Base-by-base conservation (phyloP, 1,284 basidiomycete genomes). In the Earliella scabrosa region DNA sequence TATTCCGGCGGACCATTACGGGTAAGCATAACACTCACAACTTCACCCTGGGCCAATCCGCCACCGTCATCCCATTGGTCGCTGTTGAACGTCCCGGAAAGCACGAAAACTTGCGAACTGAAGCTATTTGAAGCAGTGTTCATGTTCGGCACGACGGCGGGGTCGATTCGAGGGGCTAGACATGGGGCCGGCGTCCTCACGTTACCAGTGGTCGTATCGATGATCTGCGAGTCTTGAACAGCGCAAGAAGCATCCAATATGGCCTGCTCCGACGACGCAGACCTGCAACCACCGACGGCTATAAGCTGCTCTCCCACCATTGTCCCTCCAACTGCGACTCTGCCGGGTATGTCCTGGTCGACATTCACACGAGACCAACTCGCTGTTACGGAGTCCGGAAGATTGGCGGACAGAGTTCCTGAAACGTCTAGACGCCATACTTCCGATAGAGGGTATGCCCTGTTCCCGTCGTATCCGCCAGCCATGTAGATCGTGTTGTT, bases 401-500 rank as follows among this genome's bases (percentile, higher is more conserved):
- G 68, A 68, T 92, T 92, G 23, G 88, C 81, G 4, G 89, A 85
- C 21, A 92, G 73, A 0, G 84, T 82, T 24, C 90, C 90, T 16
- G 86, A 82, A 20, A 92, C 71, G 54, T 82, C 74, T 43, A 92
- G 73, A 61, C 78, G 76, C 88, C 88, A 92, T 20, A 88, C 75
- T 54, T 91, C 82, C 26, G 86, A 82, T 39, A 88, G 69, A 32
- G 83, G 70, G 51, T 72, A 75, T 32, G 74, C 62, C 2, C 68
- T 72, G 20, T 65, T 70, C 6, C 80, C 81, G 59, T 88, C 75
- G 36, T 76, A 80, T 9, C 90, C 90, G 24, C 90, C 90, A 10
- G 81, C 78, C 60, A 91, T 74, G 71, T 82, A 88, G 63, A 90
- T 83, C 0, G 86, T 83, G 64, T 86, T 89, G 64, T 86, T 86